Base-by-base conservation (phyloP, 495 filamentous ascomycete species). In the Tuber indicum region DNA sequence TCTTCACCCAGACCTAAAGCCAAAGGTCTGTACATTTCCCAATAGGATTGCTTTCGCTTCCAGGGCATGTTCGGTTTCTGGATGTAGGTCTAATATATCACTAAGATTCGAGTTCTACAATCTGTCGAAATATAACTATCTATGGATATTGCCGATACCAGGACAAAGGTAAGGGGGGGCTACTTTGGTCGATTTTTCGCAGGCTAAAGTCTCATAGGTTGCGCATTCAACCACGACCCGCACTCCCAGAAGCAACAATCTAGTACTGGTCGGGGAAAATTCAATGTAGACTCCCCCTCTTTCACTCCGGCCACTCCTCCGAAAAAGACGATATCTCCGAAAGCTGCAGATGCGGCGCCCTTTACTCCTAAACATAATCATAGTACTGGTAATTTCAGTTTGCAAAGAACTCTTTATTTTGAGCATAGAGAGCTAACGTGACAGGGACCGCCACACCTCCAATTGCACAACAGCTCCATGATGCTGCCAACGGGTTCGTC, bases 221-320 rank as follows among this genome's bases (percentile, higher is more conserved):
- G 94, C 85, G 89, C 92, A 77, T 98, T 96, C 86, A 95, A 94
- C 81, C 94, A 98, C 84, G 92, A 97, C 81, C 89, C 90, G 70
- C 86, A 88, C 76, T 82, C 75, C 79, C 85, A 66, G 88, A 90
- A 82, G 79, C 87, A 78, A 90, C 94, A 78, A 52, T 75, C 82
- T 42, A 72, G 81, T 83, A 84, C 79, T 87, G 86, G 77, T 85
- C 87, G 75, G 96, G 92, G 86, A 94, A 95, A 86, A 87, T 90
- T 99, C 81, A 98, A 97, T 84, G 95, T 97, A 81, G 96, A 98
- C 79, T 98, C 96, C 19, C 96, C 96, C 21, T 92, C 95, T 66
- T 99, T 99, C 80, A 97, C 94, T 1, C 96, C 96, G 76, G 87
- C 86, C 85, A 88, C 84, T 85, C 88, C 75, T 82, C 86, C 78